A percentile compares a stretch with the other conserved stretches of the same genome.
phyloP scores from a whole-genome alignment of 768 basidiomycete genomes.

The Coprinellus micaceus region DNA sequence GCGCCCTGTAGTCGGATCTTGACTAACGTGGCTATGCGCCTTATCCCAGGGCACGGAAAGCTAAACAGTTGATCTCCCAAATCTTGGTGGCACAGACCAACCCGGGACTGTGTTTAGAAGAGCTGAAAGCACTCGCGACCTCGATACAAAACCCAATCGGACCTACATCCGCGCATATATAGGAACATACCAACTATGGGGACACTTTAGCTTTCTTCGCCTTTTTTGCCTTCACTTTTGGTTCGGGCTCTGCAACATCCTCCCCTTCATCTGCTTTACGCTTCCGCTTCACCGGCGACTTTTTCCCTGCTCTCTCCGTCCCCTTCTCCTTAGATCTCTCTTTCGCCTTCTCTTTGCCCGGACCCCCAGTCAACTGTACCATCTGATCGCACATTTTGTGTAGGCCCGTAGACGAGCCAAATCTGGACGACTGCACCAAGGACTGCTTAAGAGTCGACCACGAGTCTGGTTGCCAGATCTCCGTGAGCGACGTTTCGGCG shows the following conservation, averaged over 20 bases:
- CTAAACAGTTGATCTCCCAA: not conserved
- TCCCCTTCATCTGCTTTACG: constrained; percentile 15
- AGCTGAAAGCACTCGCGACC: constrained; percentile 24
- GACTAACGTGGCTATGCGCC: not conserved
- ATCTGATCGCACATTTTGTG: constrained; percentile 66
- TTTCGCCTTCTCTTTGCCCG: too few species aligned
- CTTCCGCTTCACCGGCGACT: constrained; percentile 4
- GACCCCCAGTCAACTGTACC: constrained; percentile 21
- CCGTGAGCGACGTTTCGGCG: constrained; percentile 25
- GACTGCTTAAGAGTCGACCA: constrained; percentile 51
- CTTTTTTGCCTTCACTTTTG: constrained; percentile 21
- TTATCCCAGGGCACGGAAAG: constrained; percentile 3
- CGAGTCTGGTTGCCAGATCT: constrained; percentile 55
- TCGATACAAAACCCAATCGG: constrained; percentile 17
- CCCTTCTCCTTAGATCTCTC: not conserved
- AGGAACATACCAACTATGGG: constrained; percentile 14
- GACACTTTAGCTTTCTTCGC: constrained; percentile 18
- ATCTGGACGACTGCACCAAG: constrained; percentile 51
- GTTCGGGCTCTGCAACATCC: constrained; percentile 11
- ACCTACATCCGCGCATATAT: constrained; percentile 7
- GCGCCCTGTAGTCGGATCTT: not conserved
- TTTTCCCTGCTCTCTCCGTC: not conserved
- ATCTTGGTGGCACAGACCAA: constrained; percentile 9
- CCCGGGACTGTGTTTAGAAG: constrained; percentile 21
- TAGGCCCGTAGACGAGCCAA: constrained; percentile 60